These are phyloP conservation scores for Beauveria sp. DNA, from an alignment of 2,329 filamentous ascomycete genomes.

Conservation along the genomic window DNA sequence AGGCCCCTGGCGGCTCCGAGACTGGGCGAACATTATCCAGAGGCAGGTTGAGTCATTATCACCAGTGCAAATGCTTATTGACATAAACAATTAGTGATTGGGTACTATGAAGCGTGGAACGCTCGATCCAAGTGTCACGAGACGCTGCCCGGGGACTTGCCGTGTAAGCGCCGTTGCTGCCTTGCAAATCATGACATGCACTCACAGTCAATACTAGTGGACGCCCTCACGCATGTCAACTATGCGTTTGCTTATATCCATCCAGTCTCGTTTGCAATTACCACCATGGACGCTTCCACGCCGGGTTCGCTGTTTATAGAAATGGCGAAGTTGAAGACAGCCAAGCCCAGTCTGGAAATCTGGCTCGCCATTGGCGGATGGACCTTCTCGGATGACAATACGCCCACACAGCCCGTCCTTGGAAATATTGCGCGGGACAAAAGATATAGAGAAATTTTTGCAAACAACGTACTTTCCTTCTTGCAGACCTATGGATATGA, in stretches of 20 bases:
- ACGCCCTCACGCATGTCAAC: slow-evolving; percentile 18
- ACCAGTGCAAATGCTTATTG: too few species aligned
- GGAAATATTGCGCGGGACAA: slow-evolving; percentile 21
- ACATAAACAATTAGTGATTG: neutral
- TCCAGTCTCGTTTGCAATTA: slow-evolving; percentile 15
- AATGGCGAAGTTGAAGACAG: neutral
- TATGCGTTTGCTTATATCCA: slow-evolving; percentile 19
- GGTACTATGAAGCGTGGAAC: neutral
- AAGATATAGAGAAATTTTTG: slow-evolving; percentile 25
- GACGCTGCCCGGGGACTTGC: neutral
- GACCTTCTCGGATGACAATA: slow-evolving; percentile 24
- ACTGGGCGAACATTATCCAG: too few species aligned
- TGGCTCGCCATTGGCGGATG: slow-evolving; percentile 29
- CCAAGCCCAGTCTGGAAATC: slow-evolving; percentile 20
- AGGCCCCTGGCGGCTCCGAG: neutral
- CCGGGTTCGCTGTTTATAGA: neutral
- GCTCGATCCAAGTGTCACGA: neutral
- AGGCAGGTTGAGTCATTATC: too few species aligned
- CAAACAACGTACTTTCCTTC: slow-evolving; percentile 14
- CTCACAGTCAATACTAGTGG: slow-evolving; percentile 6
- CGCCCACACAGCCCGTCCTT: slow-evolving; percentile 19
- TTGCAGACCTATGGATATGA: neutral
- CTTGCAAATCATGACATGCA: too few species aligned
- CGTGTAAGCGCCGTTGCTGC: too few species aligned
- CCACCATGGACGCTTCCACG: neutral